Percentiles rank a stretch among this genome's conserved stretches.
Conservation (phyloP, 2,329 filamentous ascomycete species). For the Colletotrichum cereale region DNA sequence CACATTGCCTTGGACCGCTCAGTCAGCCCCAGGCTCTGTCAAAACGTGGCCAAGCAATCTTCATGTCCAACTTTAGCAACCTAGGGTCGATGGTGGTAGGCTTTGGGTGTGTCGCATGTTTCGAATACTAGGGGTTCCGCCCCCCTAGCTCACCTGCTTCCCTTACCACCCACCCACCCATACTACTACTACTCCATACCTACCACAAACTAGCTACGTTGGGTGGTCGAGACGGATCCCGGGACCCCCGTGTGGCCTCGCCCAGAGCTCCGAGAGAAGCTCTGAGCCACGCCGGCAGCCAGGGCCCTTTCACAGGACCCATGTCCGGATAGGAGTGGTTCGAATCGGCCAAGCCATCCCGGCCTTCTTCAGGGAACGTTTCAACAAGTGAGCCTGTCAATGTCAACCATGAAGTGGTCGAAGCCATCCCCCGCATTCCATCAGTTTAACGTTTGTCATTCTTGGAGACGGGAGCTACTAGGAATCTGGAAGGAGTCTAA, state of each 20-base stretch:
- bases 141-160: slow-evolving; percentile 18
- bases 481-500: background rate
- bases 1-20: slow-evolving; percentile 28
- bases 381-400: slow-evolving; percentile 19
- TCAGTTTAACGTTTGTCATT: background rate
- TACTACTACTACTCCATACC: background rate
- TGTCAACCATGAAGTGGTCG: slow-evolving; percentile 15
- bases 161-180: background rate
- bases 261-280: slow-evolving; percentile 15
- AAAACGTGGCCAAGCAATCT: slow-evolving; percentile 40
- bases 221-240: background rate
- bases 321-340: slow-evolving; percentile 6
- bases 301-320: background rate
- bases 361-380: slow-evolving; percentile 26
- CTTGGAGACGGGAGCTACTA: slow-evolving; percentile 9
- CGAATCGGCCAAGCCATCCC: slow-evolving; percentile 29
- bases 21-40: slow-evolving; percentile 37
- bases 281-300: slow-evolving; percentile 16
- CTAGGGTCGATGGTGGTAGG: slow-evolving; percentile 11
- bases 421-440: slow-evolving; percentile 29
- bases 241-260: background rate
- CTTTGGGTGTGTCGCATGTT: slow-evolving; percentile 29
- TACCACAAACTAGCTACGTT: background rate
- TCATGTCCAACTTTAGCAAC: slow-evolving; percentile 39
- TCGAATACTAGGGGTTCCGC: slow-evolving; percentile 37